phyloP scores from a whole-genome alignment of 2,329 filamentous ascomycete genomes.

The Phialophora macrospora region DNA sequence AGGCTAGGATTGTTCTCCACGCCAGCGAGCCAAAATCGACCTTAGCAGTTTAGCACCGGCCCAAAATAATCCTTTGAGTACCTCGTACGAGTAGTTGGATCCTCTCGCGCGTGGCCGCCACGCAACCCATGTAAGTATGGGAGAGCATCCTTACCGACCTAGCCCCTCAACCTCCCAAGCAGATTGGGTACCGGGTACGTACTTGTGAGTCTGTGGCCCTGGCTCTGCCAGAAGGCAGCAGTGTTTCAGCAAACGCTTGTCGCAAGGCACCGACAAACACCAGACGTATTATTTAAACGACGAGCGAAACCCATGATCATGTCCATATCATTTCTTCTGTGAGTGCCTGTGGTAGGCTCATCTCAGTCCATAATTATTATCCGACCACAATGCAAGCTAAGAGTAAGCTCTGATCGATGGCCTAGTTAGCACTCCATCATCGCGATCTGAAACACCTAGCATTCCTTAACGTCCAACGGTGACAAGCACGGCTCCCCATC shows the following conservation, averaged over 20 bases:
- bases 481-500: background rate
- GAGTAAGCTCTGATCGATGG: slow-evolving; percentile 8
- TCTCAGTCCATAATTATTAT: background rate
- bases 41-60: slow-evolving; percentile 1
- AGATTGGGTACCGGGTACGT: background rate
- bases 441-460: slow-evolving; percentile 16
- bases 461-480: background rate
- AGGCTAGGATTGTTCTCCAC: background rate
- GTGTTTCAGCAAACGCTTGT: background rate
- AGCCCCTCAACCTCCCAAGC: background rate
- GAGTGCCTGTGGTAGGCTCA: background rate
- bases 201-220: background rate
- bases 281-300: background rate
- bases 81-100: slow-evolving; percentile 2
- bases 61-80: slow-evolving; percentile 5
- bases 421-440: background rate
- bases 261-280: background rate
- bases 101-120: slow-evolving; percentile 20
- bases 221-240: background rate
- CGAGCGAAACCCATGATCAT: background rate
- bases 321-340: background rate
- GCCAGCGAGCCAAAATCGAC: slow-evolving; percentile 2
- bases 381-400: background rate
- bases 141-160: background rate
- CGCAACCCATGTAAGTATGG: background rate